phyloP scores from a whole-genome alignment of 2,329 filamentous ascomycete genomes.

The Intubia oerlemansii region DNA sequence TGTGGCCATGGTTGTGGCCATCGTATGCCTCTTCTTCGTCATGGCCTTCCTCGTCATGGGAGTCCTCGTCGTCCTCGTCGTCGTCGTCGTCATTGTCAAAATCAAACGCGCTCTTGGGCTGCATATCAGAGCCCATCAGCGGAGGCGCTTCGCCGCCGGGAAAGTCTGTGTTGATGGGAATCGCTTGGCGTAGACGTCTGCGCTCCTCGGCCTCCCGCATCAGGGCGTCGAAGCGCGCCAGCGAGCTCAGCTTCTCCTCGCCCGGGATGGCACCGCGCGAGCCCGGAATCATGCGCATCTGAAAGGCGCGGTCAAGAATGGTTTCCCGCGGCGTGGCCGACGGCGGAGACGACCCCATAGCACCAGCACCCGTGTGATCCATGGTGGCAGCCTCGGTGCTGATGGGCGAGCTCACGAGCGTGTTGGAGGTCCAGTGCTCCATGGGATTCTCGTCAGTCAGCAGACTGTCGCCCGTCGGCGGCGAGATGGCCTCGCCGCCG shows the following conservation, averaged over 20 bases:
- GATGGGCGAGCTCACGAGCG: conserved; percentile 30
- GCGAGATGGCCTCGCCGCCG: no score
- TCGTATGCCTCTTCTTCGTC: conserved; percentile 8
- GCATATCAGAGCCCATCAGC: no score
- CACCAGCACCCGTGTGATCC: conserved; percentile 7
- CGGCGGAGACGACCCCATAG: conserved; percentile 9
- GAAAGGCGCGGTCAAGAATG: conserved; percentile 45
- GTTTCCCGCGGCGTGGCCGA: conserved; percentile 31
- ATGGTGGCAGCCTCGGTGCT: no score
- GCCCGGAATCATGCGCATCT: conserved; percentile 39
- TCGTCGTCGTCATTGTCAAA: no score
- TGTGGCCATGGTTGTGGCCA: no score
- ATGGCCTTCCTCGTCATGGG: conserved; percentile 12
- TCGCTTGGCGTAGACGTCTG: conserved; percentile 13
- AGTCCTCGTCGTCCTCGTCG: no score
- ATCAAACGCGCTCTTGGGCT: conserved; percentile 28
- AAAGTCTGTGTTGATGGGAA: no score
- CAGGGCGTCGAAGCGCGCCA: conserved; percentile 42
- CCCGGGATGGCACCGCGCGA: conserved; percentile 26
- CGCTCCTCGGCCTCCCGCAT: conserved; percentile 39
- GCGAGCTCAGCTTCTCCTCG: conserved; percentile 40
- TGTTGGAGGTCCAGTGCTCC: conserved; percentile 41
- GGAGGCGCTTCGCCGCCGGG: no score
- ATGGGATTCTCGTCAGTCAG: no score
- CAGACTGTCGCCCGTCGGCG: no score